Percentiles rank a stretch among this genome's conserved stretches.
Conservation (phyloP, 371 early-diverging fungal genomes). For the Apophysomyces sp. region DNA sequence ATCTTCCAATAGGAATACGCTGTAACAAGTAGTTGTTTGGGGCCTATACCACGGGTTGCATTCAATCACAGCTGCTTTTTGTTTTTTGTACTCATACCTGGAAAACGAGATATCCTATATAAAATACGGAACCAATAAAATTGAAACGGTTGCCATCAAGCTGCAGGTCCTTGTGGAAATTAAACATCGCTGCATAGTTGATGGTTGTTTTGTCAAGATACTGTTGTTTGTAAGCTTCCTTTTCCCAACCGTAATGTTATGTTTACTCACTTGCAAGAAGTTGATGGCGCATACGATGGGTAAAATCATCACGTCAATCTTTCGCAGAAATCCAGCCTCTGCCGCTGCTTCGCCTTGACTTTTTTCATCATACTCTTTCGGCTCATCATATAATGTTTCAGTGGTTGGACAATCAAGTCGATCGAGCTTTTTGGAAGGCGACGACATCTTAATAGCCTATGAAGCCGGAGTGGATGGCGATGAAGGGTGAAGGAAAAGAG, state of each 20-base stretch:
- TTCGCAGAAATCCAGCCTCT: constrained; percentile 31
- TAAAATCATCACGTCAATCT: constrained; percentile 34
- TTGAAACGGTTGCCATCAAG: constrained; percentile 30
- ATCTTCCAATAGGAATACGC: background rate
- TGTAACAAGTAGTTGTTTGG: background rate
- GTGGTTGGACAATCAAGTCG: background rate
- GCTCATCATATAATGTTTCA: background rate
- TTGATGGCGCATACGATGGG: constrained; percentile 39
- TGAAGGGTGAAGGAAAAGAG: background rate
- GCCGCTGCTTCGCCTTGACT: constrained; percentile 4
- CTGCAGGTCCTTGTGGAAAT: constrained; percentile 26
- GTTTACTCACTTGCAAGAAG: constrained; percentile 33
- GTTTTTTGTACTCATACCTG: constrained; percentile 21
- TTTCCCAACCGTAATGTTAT: background rate
- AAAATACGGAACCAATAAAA: constrained; percentile 35
- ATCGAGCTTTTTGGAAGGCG: background rate
- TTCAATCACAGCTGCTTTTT: too few relatives aligned
- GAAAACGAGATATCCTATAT: constrained; percentile 35
- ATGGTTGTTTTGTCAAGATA: constrained; percentile 46
- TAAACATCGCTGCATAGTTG: constrained; percentile 32
- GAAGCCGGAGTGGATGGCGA: too few relatives aligned
- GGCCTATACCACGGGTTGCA: background rate
- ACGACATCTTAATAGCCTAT: background rate
- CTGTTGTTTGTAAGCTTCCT: constrained; percentile 8
- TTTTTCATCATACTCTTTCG: background rate